Evolutionary conservation across 2,329 filamentous ascomycete species (phyloP).

Genomic region (Penicillium olsonii): DNA sequence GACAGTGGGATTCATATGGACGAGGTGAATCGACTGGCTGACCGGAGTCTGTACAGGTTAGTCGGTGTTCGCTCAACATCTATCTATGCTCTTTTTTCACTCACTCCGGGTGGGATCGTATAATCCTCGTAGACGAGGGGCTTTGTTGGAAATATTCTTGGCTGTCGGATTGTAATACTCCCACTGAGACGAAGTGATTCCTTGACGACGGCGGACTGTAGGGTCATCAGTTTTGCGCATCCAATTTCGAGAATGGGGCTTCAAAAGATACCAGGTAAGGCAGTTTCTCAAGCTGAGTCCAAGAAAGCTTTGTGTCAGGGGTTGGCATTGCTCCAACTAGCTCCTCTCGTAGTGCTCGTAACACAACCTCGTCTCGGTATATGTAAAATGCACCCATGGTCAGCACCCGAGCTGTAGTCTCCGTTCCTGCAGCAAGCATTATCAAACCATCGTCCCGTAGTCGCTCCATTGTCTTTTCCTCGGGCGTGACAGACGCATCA

Average conservation of each 20-base stretch:
- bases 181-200: background rate
- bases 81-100: background rate
- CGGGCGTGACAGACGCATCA: background rate
- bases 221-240: too few relatives aligned
- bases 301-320: constrained; percentile 1
- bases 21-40: constrained; percentile 4
- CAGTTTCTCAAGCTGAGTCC: constrained; percentile 23
- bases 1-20: constrained; percentile 4
- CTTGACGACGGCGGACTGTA: background rate
- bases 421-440: constrained; percentile 27
- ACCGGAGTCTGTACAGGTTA: constrained; percentile 1
- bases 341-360: constrained; percentile 19
- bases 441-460: constrained; percentile 23
- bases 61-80: background rate
- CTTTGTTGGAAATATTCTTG: background rate
- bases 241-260: too few relatives aligned
- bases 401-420: constrained; percentile 25
- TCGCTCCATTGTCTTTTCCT: constrained; percentile 16
- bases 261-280: constrained; percentile 11
- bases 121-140: constrained; percentile 1
- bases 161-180: background rate
- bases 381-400: constrained; percentile 21
- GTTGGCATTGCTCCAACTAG: constrained; percentile 14
- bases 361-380: constrained; percentile 14
- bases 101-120: constrained; percentile 8